Percentiles rank a stretch among this genome's conserved stretches.
phyloP scores from a whole-genome alignment of 805 yeast genomes.

The Yueomyces sinensis region DNA sequence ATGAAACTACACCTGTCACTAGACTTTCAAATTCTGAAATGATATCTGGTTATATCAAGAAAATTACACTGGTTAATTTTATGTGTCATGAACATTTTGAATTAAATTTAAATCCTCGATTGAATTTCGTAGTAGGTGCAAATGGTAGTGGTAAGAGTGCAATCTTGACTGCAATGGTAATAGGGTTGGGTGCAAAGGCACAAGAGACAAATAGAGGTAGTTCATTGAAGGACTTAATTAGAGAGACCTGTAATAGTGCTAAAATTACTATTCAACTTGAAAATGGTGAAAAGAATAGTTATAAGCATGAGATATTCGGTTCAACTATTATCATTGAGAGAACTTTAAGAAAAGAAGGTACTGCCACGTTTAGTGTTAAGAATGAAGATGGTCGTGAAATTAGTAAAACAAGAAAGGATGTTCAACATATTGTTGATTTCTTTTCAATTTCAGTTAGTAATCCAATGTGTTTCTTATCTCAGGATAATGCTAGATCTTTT shows the following conservation, averaged over 20 bases:
- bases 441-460: slow-evolving; percentile 75
- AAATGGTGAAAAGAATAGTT: slow-evolving; percentile 57
- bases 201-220: slow-evolving; percentile 76
- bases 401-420: slow-evolving; percentile 46
- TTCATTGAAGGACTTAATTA: slow-evolving; percentile 53
- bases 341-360: slow-evolving; percentile 39
- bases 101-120: slow-evolving; percentile 59
- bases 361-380: slow-evolving; percentile 40
- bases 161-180: slow-evolving; percentile 71
- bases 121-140: slow-evolving; percentile 79
- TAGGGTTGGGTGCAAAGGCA: slow-evolving; percentile 84
- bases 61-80: slow-evolving; percentile 54
- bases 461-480: slow-evolving; percentile 86
- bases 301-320: slow-evolving; percentile 54
- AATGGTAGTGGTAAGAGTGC: slow-evolving; percentile 93
- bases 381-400: slow-evolving; percentile 38
- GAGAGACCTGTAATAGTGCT: slow-evolving; percentile 63
- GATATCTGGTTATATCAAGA: slow-evolving; percentile 51
- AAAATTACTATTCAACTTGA: slow-evolving; percentile 50
- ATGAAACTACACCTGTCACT: too few relatives aligned
- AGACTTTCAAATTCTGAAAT: too few relatives aligned
- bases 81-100: slow-evolving; percentile 85
- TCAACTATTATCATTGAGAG: slow-evolving; percentile 57
- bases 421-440: slow-evolving; percentile 54
- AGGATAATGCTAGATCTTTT: slow-evolving; percentile 87